These are phyloP conservation scores for Saccharomycopsis sp. DNA, from an alignment of 805 yeast species.

Conservation along the genomic window DNA sequence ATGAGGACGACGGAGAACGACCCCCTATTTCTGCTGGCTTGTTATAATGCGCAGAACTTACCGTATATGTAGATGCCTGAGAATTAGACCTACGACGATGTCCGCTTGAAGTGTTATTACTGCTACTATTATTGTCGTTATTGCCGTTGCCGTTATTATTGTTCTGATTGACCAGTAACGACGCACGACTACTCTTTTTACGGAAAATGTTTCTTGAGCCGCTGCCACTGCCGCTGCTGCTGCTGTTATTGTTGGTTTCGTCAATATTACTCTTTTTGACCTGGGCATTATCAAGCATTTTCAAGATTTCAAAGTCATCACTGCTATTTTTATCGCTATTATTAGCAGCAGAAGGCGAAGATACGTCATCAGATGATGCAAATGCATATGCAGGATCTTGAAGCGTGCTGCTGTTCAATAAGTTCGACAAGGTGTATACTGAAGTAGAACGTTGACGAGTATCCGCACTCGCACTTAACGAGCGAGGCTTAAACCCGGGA, in stretches of 20 bases:
- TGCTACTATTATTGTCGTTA: constrained; percentile 16
- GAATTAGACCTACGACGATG: constrained; percentile 9
- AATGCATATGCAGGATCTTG: neutral
- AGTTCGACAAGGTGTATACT: constrained; percentile 13
- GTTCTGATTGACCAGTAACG: neutral
- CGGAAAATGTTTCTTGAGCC: neutral
- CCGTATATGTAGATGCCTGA: constrained; percentile 3
- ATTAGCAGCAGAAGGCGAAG: neutral
- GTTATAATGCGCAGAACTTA: neutral
- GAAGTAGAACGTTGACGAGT: constrained; percentile 13
- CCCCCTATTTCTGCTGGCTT: neutral
- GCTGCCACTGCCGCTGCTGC: neutral
- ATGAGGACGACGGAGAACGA: neutral
- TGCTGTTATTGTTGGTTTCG: neutral
- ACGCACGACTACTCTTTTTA: constrained; percentile 8
- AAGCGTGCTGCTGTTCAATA: constrained; percentile 7
- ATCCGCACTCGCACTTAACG: neutral
- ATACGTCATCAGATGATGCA: neutral
- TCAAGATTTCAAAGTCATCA: constrained; percentile 13
- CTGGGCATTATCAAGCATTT: constrained; percentile 8
- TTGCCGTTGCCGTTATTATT: constrained; percentile 15
- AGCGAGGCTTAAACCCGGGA: constrained; percentile 2
- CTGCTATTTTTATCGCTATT: neutral
- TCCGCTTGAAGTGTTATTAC: neutral
- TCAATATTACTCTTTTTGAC: neutral